phyloP scores from a whole-genome alignment of 2,329 filamentous ascomycete genomes.

The Chalaropsis ovoidea region DNA sequence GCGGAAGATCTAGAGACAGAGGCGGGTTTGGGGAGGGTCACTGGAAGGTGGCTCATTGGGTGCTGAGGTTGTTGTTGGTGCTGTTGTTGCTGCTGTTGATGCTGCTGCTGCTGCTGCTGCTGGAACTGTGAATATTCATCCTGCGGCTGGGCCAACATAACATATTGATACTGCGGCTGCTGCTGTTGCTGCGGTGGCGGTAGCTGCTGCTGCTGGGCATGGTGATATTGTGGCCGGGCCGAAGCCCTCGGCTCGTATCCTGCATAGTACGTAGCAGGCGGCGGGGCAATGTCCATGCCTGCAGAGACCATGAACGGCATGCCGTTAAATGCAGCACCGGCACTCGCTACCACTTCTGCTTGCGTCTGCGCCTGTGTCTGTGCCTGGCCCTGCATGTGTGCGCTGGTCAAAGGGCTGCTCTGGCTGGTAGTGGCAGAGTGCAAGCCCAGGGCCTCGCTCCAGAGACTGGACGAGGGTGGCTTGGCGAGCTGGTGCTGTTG shows the following conservation, averaged over 20 bases:
- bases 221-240: conserved; percentile 32
- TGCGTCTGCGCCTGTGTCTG: conserved; percentile 33
- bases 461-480: conserved; percentile 40
- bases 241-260: not conserved
- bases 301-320: not conserved
- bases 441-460: conserved; percentile 36
- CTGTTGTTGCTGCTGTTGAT: conserved; percentile 14
- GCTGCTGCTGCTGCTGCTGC: conserved; percentile 1
- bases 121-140: conserved; percentile 9
- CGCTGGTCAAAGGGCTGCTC: conserved; percentile 39
- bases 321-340: not conserved
- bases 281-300: not conserved
- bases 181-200: no score
- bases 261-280: not conserved
- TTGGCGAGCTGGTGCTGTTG: conserved; percentile 36
- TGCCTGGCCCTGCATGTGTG: conserved; percentile 30
- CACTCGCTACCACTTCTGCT: not conserved
- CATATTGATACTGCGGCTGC: not conserved
- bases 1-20: not conserved
- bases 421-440: conserved; percentile 35
- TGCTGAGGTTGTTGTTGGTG: conserved; percentile 31
- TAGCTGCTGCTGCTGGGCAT: conserved; percentile 10
- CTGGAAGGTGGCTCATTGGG: not conserved
- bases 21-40: not conserved
- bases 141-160: not conserved